Base-by-base conservation (phyloP, 2,329 filamentous ascomycete species). In the Fusarium nisikadoi region DNA sequence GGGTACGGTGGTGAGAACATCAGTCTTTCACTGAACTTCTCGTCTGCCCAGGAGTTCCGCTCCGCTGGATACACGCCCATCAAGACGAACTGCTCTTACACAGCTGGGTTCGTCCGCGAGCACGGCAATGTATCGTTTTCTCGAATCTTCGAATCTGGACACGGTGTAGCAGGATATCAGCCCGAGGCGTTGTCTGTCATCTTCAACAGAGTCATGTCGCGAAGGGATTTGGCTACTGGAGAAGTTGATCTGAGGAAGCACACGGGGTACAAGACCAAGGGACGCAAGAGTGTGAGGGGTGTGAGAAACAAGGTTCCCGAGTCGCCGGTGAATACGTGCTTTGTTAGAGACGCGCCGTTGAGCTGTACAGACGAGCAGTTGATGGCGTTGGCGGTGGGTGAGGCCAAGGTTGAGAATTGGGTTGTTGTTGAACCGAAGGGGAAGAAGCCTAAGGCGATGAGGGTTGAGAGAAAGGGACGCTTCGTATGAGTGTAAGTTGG, bases 71-170 rank as follows among this genome's bases (percentile, higher is more conserved):
- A 95, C 77, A 87, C 88, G 0, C 87, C 90, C 13, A 88, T 95
- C 65, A 81, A 88, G 12, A 89, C 92, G 20, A 92, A 93, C 74
- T 85, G 84, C 12, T 84, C 86, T 8, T 90, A 91, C 80, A 87
- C 89, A 75, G 92, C 88, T 36, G 93, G 93, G n/a, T 87, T 89
- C 57, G 92, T 93, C 0, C 87, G 93, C 8, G 92, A 95, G 78
- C 91, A 89, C 75, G 93, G 91, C 5, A 93, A 93, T 71, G 85
- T 92, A 54, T 89, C 86, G 6, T 92, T 92, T 79, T 88, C 87
- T 20, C 84, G 90, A 4, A 85, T 92, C 16, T 91, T 90, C 75
- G 86, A 91, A 69, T 84, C 89, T 6, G 90, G 90, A 0, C 90
- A 92, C 73, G 85, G 88, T 57, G 86, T 89, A 2, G 86, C 87